Conservation (phyloP, 345 rosid genomes). For the Sisymbrium altissimum region DNA sequence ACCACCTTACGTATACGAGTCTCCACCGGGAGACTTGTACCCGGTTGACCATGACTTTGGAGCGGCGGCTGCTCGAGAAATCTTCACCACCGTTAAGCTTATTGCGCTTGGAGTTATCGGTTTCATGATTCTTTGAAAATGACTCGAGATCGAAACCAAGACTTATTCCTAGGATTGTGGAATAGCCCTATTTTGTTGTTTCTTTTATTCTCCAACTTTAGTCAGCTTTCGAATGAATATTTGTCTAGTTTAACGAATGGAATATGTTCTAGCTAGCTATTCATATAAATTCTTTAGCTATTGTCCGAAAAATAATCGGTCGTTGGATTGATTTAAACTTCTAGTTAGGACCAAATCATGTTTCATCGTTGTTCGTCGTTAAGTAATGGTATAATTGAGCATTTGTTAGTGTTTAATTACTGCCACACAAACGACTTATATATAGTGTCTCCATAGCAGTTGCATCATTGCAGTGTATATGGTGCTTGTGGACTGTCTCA, state of each 20-base stretch:
- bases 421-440: too few relatives aligned
- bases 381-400: too few relatives aligned
- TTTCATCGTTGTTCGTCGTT: too few relatives aligned
- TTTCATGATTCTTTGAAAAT: constrained; percentile 12
- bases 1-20: constrained; percentile 24
- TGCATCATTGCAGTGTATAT: too few relatives aligned
- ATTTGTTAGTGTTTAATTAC: too few relatives aligned
- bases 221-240: not conserved
- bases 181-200: not conserved
- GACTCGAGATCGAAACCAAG: not conserved
- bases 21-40: constrained; percentile 54
- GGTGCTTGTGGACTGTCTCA: too few relatives aligned
- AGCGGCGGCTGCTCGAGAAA: constrained; percentile 9
- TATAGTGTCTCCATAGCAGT: too few relatives aligned
- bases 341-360: not conserved
- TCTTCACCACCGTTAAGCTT: not conserved
- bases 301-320: not conserved
- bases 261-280: not conserved
- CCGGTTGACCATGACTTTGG: constrained; percentile 39
- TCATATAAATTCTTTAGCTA: not conserved
- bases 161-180: not conserved
- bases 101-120: not conserved
- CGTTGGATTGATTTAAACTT: not conserved
- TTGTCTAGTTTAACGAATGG: not conserved
- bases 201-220: not conserved